A percentile compares a stretch with the other conserved stretches of the same genome.
Conservation (phyloP, 768 basidiomycete species). For the Leucocoprinus leucothites region DNA sequence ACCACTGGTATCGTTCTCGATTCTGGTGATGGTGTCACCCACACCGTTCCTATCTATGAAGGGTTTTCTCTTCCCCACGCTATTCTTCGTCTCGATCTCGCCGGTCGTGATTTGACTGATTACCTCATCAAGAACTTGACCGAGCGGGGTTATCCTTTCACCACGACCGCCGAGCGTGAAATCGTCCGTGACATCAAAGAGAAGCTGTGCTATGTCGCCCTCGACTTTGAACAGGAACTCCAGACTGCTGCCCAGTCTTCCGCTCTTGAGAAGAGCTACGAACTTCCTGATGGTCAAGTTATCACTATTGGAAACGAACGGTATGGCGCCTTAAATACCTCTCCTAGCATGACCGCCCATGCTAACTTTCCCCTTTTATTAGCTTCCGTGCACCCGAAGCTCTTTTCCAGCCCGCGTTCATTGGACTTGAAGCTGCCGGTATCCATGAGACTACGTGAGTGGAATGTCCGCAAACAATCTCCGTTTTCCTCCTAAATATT, state of each 20-base stretch:
- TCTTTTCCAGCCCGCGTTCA: constrained; percentile 89
- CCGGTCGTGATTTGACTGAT: constrained; percentile 90
- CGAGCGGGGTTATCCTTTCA: constrained; percentile 93
- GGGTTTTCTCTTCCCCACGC: constrained; percentile 91
- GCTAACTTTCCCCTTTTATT: too few species aligned
- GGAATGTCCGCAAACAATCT: not conserved
- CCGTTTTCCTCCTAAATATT: constrained; percentile 3
- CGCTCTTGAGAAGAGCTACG: constrained; percentile 89
- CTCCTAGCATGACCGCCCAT: too few species aligned
- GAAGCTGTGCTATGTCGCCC: constrained; percentile 93
- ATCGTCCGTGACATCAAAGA: constrained; percentile 97
- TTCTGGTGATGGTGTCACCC: constrained; percentile 94
- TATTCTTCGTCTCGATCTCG: constrained; percentile 87
- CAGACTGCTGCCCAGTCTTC: constrained; percentile 88
- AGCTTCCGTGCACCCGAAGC: constrained; percentile 93
- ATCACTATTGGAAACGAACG: constrained; percentile 93
- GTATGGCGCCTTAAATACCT: constrained; percentile 54
- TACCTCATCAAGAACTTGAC: constrained; percentile 79
- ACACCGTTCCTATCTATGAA: constrained; percentile 97
- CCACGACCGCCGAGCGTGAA: constrained; percentile 89
- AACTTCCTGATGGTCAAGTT: constrained; percentile 90
- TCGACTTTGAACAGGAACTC: constrained; percentile 92
- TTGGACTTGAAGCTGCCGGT: constrained; percentile 86
- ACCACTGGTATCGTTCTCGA: constrained; percentile 95
- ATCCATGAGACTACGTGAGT: constrained; percentile 86